Conservation (phyloP, 345 rosid genomes). For the Gynandropsis gynandra region DNA sequence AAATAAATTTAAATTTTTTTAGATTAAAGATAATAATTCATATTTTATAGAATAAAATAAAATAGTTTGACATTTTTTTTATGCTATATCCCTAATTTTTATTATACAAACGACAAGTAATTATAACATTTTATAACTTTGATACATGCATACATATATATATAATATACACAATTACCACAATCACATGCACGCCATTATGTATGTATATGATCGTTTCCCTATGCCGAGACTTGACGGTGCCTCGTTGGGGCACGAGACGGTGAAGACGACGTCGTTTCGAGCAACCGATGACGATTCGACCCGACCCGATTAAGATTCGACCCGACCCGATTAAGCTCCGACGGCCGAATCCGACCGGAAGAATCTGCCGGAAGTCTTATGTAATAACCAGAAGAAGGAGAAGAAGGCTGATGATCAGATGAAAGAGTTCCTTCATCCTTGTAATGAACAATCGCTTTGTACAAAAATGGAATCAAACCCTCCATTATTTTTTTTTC, state of each 20-base stretch:
- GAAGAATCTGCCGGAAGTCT: slow-evolving; percentile 27
- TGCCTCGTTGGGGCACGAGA: slow-evolving; percentile 20
- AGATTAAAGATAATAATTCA: no score
- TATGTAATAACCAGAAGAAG: slow-evolving; percentile 20
- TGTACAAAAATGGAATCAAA: slow-evolving; percentile 30
- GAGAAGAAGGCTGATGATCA: no score
- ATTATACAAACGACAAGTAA: no score
- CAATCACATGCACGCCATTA: no score
- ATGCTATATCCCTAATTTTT: no score
- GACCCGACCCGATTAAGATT: slow-evolving; percentile 16
- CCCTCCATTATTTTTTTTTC: slow-evolving; percentile 22
- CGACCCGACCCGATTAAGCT: slow-evolving; percentile 18
- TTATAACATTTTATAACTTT: no score
- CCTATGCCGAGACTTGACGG: slow-evolving; percentile 16
- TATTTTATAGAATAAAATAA: no score
- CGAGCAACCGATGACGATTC: slow-evolving; percentile 21
- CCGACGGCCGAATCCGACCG: slow-evolving; percentile 23
- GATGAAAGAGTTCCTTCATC: slow-evolving; percentile 8
- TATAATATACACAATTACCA: no score
- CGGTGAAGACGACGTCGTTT: slow-evolving; percentile 8
- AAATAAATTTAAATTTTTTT: no score
- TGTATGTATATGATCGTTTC: not conserved
- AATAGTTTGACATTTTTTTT: no score
- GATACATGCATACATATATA: no score
- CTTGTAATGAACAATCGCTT: slow-evolving; percentile 26